A percentile compares a stretch with the other conserved stretches of the same genome.
These are phyloP conservation scores for Parietaria judaica DNA, from an alignment of 306 rosid species.

Conservation along the genomic window DNA sequence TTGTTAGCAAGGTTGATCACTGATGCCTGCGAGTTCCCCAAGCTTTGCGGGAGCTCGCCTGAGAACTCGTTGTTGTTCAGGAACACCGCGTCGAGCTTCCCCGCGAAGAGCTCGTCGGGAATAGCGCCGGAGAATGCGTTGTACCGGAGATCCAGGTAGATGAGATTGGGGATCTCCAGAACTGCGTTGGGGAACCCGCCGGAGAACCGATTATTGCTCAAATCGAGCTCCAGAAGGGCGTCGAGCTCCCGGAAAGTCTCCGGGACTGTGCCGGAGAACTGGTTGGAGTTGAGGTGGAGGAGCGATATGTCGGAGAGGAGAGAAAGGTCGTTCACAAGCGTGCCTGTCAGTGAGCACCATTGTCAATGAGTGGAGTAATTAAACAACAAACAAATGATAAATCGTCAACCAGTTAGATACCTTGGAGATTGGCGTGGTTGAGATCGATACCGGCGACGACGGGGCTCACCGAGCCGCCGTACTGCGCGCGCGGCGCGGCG, in stretches of 20 bases:
- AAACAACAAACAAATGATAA: too few relatives aligned
- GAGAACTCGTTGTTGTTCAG: conserved; percentile 75
- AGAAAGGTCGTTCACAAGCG: conserved; percentile 66
- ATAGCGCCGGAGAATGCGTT: conserved; percentile 62
- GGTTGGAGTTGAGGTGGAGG: conserved; percentile 76
- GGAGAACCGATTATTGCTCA: conserved; percentile 80
- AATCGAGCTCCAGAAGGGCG: conserved; percentile 67
- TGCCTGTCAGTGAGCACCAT: conserved; percentile 12
- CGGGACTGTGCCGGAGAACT: conserved; percentile 67
- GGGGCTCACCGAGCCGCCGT: conserved; percentile 25
- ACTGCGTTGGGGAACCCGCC: conserved; percentile 62
- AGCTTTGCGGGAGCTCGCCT: conserved; percentile 71
- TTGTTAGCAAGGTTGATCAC: conserved; percentile 86
- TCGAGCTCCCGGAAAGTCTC: conserved; percentile 49
- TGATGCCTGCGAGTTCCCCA: conserved; percentile 90
- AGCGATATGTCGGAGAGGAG: conserved; percentile 63
- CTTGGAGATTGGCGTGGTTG: conserved; percentile 84
- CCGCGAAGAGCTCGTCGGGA: conserved; percentile 62
- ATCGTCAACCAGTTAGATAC: too few relatives aligned
- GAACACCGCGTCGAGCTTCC: conserved; percentile 72
- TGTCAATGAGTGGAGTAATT: too few relatives aligned
- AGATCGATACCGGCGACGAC: conserved; percentile 82
- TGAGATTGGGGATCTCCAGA: conserved; percentile 54
- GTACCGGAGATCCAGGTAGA: conserved; percentile 88
- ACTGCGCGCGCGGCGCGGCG: conserved; percentile 33